Evolutionary conservation across 179 eudicot genomes (phyloP).

Genomic region (Dionaea muscipula): DNA sequence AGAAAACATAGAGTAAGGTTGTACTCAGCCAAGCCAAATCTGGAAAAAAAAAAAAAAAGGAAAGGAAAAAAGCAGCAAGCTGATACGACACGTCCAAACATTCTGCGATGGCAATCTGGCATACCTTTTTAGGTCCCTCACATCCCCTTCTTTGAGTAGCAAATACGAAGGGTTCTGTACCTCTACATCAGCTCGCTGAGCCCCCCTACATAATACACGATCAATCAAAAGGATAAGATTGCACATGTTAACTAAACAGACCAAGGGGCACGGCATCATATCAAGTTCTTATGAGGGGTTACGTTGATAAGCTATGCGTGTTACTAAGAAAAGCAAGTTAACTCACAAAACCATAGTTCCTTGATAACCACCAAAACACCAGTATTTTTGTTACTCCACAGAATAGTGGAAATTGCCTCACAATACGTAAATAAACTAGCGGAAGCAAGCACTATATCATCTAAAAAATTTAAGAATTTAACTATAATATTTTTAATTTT

Average conservation of each 20-base stretch:
- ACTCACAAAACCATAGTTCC: too few species aligned
- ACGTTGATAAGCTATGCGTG: neutral
- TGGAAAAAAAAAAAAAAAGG: neutral
- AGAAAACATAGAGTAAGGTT: neutral
- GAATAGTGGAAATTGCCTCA: too few species aligned
- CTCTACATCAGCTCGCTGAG: constrained; percentile 18
- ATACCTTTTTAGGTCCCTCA: constrained; percentile 55
- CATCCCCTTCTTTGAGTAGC: constrained; percentile 47
- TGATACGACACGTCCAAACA: neutral
- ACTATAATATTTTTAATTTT: too few species aligned
- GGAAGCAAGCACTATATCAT: too few species aligned
- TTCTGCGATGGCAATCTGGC: neutral
- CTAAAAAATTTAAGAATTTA: too few species aligned
- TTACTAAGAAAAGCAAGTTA: too few species aligned
- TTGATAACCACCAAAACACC: too few species aligned
- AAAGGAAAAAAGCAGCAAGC: neutral
- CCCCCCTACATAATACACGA: constrained; percentile 19
- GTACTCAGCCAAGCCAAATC: neutral
- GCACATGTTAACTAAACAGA: neutral
- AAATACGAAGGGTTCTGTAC: constrained; percentile 27
- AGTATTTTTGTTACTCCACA: too few species aligned
- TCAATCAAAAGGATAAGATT: neutral
- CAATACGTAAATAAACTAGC: too few species aligned
- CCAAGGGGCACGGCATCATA: neutral
- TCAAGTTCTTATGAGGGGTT: neutral